These are phyloP conservation scores for Globisporangium cederbergense DNA, from an alignment of 352 stramenopile species.

Conservation along the genomic window DNA sequence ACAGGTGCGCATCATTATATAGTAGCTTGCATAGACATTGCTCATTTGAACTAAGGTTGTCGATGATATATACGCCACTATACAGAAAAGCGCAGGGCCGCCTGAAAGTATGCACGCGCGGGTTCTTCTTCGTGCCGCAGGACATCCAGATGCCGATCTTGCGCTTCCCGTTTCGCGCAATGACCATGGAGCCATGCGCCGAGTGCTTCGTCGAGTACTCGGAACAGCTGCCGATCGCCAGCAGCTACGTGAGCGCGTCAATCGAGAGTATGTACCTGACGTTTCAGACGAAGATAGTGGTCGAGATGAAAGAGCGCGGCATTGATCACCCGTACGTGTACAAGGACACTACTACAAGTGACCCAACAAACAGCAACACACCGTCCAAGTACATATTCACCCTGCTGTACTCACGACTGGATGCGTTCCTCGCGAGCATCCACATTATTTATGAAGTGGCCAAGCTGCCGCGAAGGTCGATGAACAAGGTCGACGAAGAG, in stretches of 20 bases:
- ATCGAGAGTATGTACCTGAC: conserved; percentile 47
- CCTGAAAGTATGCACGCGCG: conserved; percentile 86
- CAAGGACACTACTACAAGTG: conserved; percentile 30
- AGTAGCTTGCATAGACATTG: background rate
- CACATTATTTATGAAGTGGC: conserved; percentile 54
- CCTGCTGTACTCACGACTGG: conserved; percentile 77
- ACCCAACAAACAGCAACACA: conserved; percentile 13
- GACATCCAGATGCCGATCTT: conserved; percentile 77
- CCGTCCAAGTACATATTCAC: conserved; percentile 75
- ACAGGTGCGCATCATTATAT: conserved; percentile 30
- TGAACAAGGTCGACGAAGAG: conserved; percentile 87
- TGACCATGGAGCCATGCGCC: conserved; percentile 47
- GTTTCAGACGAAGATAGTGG: conserved; percentile 44
- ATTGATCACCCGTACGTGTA: conserved; percentile 80
- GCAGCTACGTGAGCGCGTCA: conserved; percentile 25
- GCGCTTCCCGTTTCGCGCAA: conserved; percentile 86
- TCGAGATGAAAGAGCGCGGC: conserved; percentile 87
- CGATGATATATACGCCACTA: background rate
- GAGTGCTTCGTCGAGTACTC: conserved; percentile 43
- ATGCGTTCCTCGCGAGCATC: conserved; percentile 64
- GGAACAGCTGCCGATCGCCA: conserved; percentile 14
- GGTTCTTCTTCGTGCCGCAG: conserved; percentile 91
- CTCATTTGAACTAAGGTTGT: background rate
- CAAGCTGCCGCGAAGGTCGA: conserved; percentile 42
- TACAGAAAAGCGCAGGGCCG: conserved; percentile 68